Percentiles rank a stretch among this genome's conserved stretches.
These are phyloP conservation scores for Aspergillus phoenicis DNA, from an alignment of 2,329 filamentous ascomycete genomes.

Conservation along the genomic window DNA sequence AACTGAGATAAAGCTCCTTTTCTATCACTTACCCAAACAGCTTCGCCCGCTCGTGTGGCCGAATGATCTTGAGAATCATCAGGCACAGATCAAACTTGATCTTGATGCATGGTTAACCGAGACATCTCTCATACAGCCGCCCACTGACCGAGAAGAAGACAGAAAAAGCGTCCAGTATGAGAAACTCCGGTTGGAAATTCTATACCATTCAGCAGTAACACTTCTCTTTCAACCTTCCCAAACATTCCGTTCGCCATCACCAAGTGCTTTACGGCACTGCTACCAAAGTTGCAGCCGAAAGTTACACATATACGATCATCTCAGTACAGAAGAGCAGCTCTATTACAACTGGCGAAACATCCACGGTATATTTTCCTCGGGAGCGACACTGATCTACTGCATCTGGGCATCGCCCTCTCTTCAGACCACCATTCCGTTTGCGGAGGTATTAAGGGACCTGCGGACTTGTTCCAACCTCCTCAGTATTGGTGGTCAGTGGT, in stretches of 20 bases:
- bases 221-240: constrained; percentile 45
- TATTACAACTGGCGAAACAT: constrained; percentile 42
- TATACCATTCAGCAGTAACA: constrained; percentile 38
- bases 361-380: constrained; percentile 43
- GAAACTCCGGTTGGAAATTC: constrained; percentile 33
- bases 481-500: constrained; percentile 46
- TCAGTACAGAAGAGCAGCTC: constrained; percentile 35
- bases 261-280: constrained; percentile 34
- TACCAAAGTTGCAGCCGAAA: constrained; percentile 32
- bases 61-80: constrained; percentile 19
- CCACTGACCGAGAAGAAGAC: constrained; percentile 6
- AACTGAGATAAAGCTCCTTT: constrained; percentile 32
- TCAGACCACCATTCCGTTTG: constrained; percentile 25
- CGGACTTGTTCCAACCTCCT: constrained; percentile 42
- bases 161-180: constrained; percentile 9
- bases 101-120: constrained; percentile 28
- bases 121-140: constrained; percentile 1
- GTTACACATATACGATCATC: constrained; percentile 34
- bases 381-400: constrained; percentile 44
- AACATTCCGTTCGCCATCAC: constrained; percentile 31
- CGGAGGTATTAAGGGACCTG: constrained; percentile 28
- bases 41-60: constrained; percentile 25
- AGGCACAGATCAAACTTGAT: constrained; percentile 22
- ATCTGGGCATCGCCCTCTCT: constrained; percentile 40
- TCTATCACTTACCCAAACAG: constrained; percentile 30